These are phyloP conservation scores for Monilinia fructicola DNA, from an alignment of 2,329 filamentous ascomycete species.

Conservation along the genomic window DNA sequence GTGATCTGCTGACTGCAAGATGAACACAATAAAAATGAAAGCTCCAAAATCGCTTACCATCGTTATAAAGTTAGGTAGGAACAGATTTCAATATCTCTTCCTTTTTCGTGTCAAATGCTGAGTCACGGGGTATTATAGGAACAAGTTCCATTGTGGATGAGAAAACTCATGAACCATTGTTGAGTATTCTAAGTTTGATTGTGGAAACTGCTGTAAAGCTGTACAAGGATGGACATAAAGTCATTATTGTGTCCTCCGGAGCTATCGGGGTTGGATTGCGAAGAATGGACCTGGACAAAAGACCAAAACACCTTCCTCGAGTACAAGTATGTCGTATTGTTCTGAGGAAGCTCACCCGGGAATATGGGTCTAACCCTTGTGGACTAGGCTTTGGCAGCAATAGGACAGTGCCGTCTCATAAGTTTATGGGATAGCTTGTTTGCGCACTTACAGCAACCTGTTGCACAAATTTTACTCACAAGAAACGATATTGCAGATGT, in stretches of 20 bases:
- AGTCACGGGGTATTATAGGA: slow-evolving; percentile 53
- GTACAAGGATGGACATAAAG: slow-evolving; percentile 85
- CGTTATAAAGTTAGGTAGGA: slow-evolving; percentile 65
- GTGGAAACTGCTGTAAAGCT: slow-evolving; percentile 91
- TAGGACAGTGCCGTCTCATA: slow-evolving; percentile 93
- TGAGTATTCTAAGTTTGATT: slow-evolving; percentile 87
- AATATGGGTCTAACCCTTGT: not conserved
- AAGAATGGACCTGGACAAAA: slow-evolving; percentile 82
- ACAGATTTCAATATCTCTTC: slow-evolving; percentile 26
- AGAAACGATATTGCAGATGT: slow-evolving; percentile 95
- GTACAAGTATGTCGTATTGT: slow-evolving; percentile 61
- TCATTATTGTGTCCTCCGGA: slow-evolving; percentile 94
- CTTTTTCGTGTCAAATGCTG: not conserved
- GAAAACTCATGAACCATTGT: slow-evolving; percentile 85
- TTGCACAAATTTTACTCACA: slow-evolving; percentile 92
- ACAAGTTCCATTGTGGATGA: slow-evolving; percentile 99
- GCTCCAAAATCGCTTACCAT: slow-evolving; percentile 57
- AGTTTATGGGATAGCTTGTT: slow-evolving; percentile 95
- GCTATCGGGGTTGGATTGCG: slow-evolving; percentile 92
- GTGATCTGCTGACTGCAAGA: not conserved
- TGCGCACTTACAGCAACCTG: slow-evolving; percentile 79
- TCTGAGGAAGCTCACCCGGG: not conserved
- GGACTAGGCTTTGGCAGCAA: slow-evolving; percentile 79
- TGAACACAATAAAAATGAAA: slow-evolving; percentile 47
- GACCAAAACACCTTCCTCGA: slow-evolving; percentile 86